These are phyloP conservation scores for Dothidotthia symphoricarpi DNA, from an alignment of 2,329 filamentous ascomycete species.

Conservation along the genomic window DNA sequence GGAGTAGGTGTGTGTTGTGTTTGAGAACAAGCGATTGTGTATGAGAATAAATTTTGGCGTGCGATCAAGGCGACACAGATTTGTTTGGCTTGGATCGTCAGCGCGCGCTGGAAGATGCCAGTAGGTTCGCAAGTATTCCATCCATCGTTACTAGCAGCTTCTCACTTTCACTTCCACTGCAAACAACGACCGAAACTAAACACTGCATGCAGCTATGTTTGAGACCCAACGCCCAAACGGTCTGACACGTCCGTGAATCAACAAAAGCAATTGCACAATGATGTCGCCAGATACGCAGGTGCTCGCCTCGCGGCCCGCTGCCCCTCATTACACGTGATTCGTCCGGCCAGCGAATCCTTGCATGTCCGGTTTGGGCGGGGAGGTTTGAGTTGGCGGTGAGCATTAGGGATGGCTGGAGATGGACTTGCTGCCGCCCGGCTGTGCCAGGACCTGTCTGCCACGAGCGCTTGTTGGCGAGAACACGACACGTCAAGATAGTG, in stretches of 20 bases:
- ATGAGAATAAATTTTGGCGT: conserved; percentile 24
- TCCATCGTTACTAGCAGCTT: conserved; percentile 8
- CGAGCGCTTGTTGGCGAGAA: conserved; percentile 19
- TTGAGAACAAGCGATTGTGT: background rate
- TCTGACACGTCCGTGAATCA: background rate
- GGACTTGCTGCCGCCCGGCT: conserved; percentile 12
- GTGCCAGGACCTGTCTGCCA: conserved; percentile 17
- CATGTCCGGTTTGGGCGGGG: conserved; percentile 10
- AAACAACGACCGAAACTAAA: background rate
- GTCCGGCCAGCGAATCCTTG: conserved; percentile 2
- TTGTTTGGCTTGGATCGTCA: conserved; percentile 14
- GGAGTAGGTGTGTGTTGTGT: background rate
- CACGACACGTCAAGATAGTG: conserved; percentile 27
- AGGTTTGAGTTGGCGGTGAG: conserved; percentile 38
- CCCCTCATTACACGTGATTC: conserved; percentile 38
- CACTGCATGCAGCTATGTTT: background rate
- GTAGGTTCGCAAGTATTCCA: conserved; percentile 26
- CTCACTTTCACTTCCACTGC: conserved; percentile 7
- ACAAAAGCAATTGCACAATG: background rate
- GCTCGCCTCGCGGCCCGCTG: conserved; percentile 16
- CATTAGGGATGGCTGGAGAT: conserved; percentile 34
- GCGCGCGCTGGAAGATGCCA: conserved; percentile 18
- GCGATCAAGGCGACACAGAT: conserved; percentile 20
- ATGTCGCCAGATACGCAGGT: background rate
- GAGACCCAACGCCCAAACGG: too few relatives aligned